Percentiles rank a stretch among this genome's conserved stretches.
Conservation (phyloP, 129 eudicot genomes). For the Mikania micrantha region DNA sequence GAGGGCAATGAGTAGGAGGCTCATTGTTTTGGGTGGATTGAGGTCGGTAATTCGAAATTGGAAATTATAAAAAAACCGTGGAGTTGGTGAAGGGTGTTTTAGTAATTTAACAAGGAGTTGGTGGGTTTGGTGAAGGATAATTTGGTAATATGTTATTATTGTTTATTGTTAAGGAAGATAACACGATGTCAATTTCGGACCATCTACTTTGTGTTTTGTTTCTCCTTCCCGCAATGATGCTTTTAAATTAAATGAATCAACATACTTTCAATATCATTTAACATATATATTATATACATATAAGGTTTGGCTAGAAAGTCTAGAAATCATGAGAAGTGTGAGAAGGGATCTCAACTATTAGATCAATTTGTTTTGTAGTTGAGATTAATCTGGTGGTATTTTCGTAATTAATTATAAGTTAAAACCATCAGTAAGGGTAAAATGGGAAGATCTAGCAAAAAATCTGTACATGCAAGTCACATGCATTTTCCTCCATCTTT, state of each 20-base stretch:
- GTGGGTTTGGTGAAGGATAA: constrained; percentile 24
- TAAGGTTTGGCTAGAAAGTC: no score
- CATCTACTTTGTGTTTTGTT: background rate
- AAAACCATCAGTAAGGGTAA: no score
- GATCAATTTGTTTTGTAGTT: no score
- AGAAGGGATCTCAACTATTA: no score
- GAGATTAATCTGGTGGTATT: no score
- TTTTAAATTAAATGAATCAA: background rate
- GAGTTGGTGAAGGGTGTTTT: constrained; percentile 48
- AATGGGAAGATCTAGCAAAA: no score
- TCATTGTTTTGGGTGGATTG: constrained; percentile 14
- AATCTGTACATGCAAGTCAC: no score
- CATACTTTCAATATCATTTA: no score
- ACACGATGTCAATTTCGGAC: background rate
- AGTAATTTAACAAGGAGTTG: background rate
- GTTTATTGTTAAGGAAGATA: background rate
- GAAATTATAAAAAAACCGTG: background rate
- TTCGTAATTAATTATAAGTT: no score
- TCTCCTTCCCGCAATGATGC: background rate
- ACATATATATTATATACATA: no score
- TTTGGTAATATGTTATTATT: constrained; percentile 7
- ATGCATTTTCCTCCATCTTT: no score
- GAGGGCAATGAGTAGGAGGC: constrained; percentile 21
- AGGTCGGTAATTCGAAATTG: background rate
- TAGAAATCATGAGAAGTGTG: no score